These are phyloP conservation scores for Acmispon strigosus DNA, from an alignment of 306 rosid genomes.

Conservation along the genomic window DNA sequence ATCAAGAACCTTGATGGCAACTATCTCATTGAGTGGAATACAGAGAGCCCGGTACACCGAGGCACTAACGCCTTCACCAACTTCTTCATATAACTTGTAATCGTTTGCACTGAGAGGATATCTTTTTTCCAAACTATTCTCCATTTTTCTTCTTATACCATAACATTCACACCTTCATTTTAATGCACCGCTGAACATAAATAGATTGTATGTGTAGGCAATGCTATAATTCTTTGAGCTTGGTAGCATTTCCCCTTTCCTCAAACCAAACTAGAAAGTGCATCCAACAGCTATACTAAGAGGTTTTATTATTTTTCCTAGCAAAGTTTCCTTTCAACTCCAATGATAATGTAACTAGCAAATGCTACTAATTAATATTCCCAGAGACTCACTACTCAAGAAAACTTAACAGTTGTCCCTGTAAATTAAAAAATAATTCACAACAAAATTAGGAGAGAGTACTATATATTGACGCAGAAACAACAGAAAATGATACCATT, in stretches of 20 bases:
- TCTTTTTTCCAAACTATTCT: conserved; percentile 42
- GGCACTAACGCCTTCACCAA: conserved; percentile 98
- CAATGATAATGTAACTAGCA: conserved; percentile 1
- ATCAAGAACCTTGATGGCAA: conserved; percentile 98
- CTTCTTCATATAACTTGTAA: conserved; percentile 92
- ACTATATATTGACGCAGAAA: neutral
- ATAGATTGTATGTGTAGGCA: conserved; percentile 16
- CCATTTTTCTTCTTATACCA: conserved; percentile 64
- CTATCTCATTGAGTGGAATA: conserved; percentile 73
- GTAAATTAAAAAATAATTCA: conserved; percentile 3
- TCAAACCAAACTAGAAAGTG: conserved; percentile 26
- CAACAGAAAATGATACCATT: neutral
- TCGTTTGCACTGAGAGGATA: conserved; percentile 77
- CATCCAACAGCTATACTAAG: conserved; percentile 30
- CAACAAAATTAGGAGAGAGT: conserved; percentile 12
- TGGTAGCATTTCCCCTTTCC: conserved; percentile 37
- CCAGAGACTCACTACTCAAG: neutral
- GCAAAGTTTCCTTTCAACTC: conserved; percentile 22
- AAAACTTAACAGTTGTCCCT: conserved; percentile 5
- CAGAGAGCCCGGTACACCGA: conserved; percentile 88
- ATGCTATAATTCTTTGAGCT: conserved; percentile 32
- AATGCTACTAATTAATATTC: neutral
- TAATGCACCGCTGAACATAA: conserved; percentile 18
- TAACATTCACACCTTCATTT: conserved; percentile 26
- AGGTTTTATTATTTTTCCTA: neutral